phyloP scores from a whole-genome alignment of 139 green algal species.

The Chlorella sp. region DNA sequence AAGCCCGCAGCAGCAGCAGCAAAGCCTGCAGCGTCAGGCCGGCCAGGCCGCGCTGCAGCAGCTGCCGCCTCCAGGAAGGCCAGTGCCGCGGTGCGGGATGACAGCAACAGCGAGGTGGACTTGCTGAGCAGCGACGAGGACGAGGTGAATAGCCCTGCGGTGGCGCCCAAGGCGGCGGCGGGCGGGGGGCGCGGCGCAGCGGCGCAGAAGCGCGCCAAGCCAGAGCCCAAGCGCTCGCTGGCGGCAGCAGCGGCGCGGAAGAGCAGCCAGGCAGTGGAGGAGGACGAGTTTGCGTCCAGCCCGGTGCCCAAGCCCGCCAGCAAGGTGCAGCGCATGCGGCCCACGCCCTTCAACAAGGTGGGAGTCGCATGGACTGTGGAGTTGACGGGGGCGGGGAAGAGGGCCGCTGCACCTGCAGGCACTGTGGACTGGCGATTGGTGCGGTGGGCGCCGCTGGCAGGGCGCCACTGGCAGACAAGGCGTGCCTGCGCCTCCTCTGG shows the following conservation, averaged over 20 bases:
- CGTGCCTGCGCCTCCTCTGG: not conserved
- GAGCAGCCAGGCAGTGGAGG: conserved; percentile 18
- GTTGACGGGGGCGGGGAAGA: conserved; percentile 5
- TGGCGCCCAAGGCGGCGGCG: conserved; percentile 7
- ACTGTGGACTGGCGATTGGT: not conserved
- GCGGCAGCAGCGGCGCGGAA: conserved; percentile 20
- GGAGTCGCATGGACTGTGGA: conserved; percentile 3
- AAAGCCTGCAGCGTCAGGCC: not conserved
- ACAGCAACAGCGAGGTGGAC: conserved; percentile 8
- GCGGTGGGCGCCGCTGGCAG: not conserved
- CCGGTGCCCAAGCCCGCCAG: conserved; percentile 37
- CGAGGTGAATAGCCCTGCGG: conserved; percentile 1
- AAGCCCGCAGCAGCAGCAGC: conserved; percentile 2
- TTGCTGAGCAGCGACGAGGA: not conserved
- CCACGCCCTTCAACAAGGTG: conserved; percentile 60
- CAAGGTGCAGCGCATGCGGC: conserved; percentile 48
- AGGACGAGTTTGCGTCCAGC: conserved; percentile 52
- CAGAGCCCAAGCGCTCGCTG: conserved; percentile 18
- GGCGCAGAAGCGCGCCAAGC: conserved; percentile 31
- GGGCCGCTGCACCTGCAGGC: not conserved
- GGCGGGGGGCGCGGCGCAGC: too few species aligned
- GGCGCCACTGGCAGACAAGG: not conserved
- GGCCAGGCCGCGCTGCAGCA: conserved; percentile 5
- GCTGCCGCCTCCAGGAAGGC: conserved; percentile 24
- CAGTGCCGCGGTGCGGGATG: not conserved